A percentile compares a stretch with the other conserved stretches of the same genome.
These are phyloP conservation scores for Lagenaria siceraria DNA, from an alignment of 306 rosid species.

Conservation along the genomic window DNA sequence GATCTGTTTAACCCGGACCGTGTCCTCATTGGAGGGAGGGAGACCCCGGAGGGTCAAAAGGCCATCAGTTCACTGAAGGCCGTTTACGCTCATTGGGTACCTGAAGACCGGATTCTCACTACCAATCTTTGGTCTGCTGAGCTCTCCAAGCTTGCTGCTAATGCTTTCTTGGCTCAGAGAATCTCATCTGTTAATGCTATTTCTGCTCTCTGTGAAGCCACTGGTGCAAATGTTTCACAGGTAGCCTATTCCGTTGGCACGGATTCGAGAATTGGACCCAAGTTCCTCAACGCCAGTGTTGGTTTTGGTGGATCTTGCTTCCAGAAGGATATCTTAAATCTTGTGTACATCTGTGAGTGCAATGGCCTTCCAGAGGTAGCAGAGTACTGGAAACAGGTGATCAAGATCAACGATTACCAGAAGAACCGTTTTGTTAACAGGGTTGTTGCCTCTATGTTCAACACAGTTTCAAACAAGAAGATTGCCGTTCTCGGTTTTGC, in stretches of 20 bases:
- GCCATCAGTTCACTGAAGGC: slow-evolving; percentile 62
- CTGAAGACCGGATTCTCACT: slow-evolving; percentile 62
- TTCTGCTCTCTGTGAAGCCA: slow-evolving; percentile 98
- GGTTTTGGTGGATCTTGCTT: slow-evolving; percentile 98
- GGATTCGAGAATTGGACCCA: slow-evolving; percentile 88
- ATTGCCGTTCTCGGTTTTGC: slow-evolving; percentile 84
- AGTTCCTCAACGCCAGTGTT: slow-evolving; percentile 81
- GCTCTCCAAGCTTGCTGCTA: slow-evolving; percentile 90
- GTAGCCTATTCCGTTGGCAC: slow-evolving; percentile 79
- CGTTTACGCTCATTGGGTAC: slow-evolving; percentile 86
- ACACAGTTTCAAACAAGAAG: slow-evolving; percentile 77
- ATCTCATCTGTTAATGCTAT: slow-evolving; percentile 90
- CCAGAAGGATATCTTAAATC: slow-evolving; percentile 87
- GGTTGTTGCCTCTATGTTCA: slow-evolving; percentile 81
- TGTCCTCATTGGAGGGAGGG: slow-evolving; percentile 88
- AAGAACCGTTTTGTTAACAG: slow-evolving; percentile 88
- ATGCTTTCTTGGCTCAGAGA: slow-evolving; percentile 93
- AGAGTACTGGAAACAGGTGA: slow-evolving; percentile 96
- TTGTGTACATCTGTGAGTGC: slow-evolving; percentile 88
- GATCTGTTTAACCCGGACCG: slow-evolving; percentile 78
- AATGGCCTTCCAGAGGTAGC: slow-evolving; percentile 97
- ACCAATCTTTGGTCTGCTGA: slow-evolving; percentile 96
- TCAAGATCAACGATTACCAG: slow-evolving; percentile 90
- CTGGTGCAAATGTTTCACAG: slow-evolving; percentile 70
- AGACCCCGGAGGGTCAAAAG: slow-evolving; percentile 63